phyloP scores from a whole-genome alignment of 78 protist genomes.

The Dictyostelium capitatum region DNA sequence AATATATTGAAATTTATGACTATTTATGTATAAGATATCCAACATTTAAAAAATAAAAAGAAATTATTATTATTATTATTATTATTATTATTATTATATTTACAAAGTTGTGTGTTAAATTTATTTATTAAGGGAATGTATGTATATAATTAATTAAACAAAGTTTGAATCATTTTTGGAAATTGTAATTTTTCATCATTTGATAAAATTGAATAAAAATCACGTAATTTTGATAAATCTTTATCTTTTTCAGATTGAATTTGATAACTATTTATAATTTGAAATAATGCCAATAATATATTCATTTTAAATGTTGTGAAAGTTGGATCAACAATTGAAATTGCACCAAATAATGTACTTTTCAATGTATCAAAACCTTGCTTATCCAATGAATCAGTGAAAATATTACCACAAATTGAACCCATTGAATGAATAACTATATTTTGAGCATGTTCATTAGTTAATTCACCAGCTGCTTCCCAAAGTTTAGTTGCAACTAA shows the following conservation, averaged over 20 bases:
- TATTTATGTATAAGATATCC: too few species aligned
- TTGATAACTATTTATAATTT: not conserved
- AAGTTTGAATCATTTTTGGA: constrained; percentile 2
- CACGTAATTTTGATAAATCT: not conserved
- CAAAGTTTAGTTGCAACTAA: constrained; percentile 42
- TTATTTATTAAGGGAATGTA: too few species aligned
- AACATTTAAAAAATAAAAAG: too few species aligned
- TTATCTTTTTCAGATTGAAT: not conserved
- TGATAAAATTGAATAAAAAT: not conserved
- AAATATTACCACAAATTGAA: not conserved
- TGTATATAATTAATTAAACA: not conserved
- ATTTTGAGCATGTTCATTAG: not conserved
- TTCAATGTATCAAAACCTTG: constrained; percentile 20
- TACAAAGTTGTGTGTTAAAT: too few species aligned
- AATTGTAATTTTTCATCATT: not conserved
- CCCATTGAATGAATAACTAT: constrained; percentile 17
- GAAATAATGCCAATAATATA: constrained; percentile 17
- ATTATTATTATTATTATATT: too few species aligned
- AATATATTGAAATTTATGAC: too few species aligned
- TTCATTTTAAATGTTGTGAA: constrained; percentile 3
- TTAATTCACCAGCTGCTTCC: not conserved
- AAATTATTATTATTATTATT: too few species aligned
- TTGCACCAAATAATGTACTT: not conserved
- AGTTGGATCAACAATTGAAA: not conserved
- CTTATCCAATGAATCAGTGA: not conserved